These are phyloP conservation scores for Fusarium chlamydosporum DNA, from an alignment of 2,329 filamentous ascomycete genomes.

Conservation along the genomic window DNA sequence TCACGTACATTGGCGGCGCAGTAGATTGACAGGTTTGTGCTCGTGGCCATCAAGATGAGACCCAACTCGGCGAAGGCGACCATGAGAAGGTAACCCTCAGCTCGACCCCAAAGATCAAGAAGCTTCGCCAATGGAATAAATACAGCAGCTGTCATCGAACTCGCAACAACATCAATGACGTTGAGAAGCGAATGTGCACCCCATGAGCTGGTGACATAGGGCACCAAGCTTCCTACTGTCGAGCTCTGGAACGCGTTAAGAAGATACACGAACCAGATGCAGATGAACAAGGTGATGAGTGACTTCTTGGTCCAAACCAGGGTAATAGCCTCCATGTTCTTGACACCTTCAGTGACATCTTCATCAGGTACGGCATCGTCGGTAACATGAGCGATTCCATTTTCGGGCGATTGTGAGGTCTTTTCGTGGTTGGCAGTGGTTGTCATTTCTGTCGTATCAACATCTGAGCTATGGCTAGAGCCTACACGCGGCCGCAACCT, in stretches of 20 bases:
- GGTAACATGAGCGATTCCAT: constrained; percentile 4
- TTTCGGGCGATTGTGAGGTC: constrained; percentile 9
- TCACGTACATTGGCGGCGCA: constrained; percentile 65
- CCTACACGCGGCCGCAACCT: background rate
- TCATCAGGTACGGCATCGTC: constrained; percentile 15
- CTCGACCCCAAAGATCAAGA: constrained; percentile 28
- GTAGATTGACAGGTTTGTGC: constrained; percentile 57
- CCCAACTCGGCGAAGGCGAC: constrained; percentile 56
- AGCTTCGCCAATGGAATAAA: constrained; percentile 25
- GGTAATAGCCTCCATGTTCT: constrained; percentile 28
- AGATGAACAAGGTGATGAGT: constrained; percentile 20
- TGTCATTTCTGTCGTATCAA: constrained; percentile 9
- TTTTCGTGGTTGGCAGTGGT: constrained; percentile 23
- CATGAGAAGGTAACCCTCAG: constrained; percentile 23
- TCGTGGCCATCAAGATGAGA: constrained; percentile 73
- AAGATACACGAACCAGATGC: constrained; percentile 22
- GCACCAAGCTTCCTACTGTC: constrained; percentile 50
- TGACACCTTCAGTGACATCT: constrained; percentile 44
- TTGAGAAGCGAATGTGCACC: constrained; percentile 16
- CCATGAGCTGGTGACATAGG: constrained; percentile 22
- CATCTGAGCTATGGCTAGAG: constrained; percentile 13
- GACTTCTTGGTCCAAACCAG: constrained; percentile 21
- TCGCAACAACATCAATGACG: constrained; percentile 19
- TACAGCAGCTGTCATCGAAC: constrained; percentile 19
- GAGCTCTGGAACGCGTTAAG: constrained; percentile 52